phyloP scores from a whole-genome alignment of 345 rosid species.

The Linum tenue region DNA sequence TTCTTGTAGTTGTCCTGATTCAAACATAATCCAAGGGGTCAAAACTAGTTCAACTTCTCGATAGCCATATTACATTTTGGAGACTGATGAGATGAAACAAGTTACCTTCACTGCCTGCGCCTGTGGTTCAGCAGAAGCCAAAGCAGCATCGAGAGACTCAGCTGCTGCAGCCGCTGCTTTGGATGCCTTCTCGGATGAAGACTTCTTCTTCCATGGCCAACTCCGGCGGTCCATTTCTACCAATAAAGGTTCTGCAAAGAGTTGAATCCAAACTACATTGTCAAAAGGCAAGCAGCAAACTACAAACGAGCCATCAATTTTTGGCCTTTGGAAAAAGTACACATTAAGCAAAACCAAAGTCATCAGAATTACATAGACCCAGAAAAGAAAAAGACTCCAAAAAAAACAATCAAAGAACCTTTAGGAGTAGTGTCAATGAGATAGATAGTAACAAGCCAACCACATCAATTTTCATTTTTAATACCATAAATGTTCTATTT shows the following conservation, averaged over 20 bases:
- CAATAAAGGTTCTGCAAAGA: constrained; percentile 11
- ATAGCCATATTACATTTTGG: constrained; percentile 1
- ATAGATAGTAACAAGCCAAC: background rate
- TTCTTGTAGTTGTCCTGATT: constrained; percentile 65
- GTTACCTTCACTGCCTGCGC: constrained; percentile 34
- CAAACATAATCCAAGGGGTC: constrained; percentile 5
- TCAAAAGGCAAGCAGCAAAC: background rate
- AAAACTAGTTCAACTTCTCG: background rate
- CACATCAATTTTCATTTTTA: background rate
- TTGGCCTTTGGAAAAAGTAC: background rate
- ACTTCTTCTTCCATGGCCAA: constrained; percentile 99
- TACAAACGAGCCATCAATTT: background rate
- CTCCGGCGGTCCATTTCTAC: constrained; percentile 73
- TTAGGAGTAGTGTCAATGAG: no score
- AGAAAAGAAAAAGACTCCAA: background rate
- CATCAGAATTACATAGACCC: background rate
- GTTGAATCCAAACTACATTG: constrained; percentile 4
- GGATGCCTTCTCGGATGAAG: constrained; percentile 51
- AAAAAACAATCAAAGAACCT: background rate
- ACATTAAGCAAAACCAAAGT: background rate
- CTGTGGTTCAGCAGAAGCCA: constrained; percentile 26
- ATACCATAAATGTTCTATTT: background rate
- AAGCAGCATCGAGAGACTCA: constrained; percentile 34
- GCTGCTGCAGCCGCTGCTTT: constrained; percentile 24
- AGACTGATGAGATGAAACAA: background rate